phyloP scores from a whole-genome alignment of 345 rosid genomes.

The Zanthoxylum bungeanum region DNA sequence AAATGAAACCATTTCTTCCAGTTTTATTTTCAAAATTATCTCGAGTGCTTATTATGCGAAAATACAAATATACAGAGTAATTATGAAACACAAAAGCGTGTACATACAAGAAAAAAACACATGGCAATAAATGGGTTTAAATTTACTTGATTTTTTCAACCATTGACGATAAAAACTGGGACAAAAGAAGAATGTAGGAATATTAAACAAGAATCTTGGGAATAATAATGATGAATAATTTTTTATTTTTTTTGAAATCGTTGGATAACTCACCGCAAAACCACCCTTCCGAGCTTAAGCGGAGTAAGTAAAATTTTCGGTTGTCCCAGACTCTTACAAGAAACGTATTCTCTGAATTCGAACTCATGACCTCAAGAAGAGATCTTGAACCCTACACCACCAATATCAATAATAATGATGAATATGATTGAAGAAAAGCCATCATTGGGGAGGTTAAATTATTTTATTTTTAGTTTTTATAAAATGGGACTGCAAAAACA shows the following conservation, averaged over 20 bases:
- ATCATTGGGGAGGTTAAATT: neutral
- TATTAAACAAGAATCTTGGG: slow-evolving; percentile 16
- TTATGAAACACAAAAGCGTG: neutral
- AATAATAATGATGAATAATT: too few relatives aligned
- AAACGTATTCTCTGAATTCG: too few relatives aligned
- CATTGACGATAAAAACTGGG: neutral
- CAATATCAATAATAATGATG: neutral
- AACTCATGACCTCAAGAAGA: too few relatives aligned
- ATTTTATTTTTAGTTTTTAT: neutral
- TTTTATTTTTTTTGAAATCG: too few relatives aligned
- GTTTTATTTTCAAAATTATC: too few relatives aligned
- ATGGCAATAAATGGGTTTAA: neutral
- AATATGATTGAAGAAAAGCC: slow-evolving; percentile 15
- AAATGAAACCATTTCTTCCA: neutral
- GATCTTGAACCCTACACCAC: too few relatives aligned
- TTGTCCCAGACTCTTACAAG: too few relatives aligned
- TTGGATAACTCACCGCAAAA: too few relatives aligned
- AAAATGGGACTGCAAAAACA: slow-evolving; percentile 15
- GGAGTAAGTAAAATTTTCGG: too few relatives aligned
- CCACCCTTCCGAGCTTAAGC: too few relatives aligned
- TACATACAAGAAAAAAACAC: neutral
- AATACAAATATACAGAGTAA: neutral
- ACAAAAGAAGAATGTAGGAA: slow-evolving; percentile 6
- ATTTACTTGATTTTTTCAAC: neutral
- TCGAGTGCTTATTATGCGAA: too few relatives aligned